Percentiles rank a stretch among this genome's conserved stretches.
Evolutionary conservation across 1,284 basidiomycete species (phyloP).

Genomic region (Polyporus tsugae): DNA sequence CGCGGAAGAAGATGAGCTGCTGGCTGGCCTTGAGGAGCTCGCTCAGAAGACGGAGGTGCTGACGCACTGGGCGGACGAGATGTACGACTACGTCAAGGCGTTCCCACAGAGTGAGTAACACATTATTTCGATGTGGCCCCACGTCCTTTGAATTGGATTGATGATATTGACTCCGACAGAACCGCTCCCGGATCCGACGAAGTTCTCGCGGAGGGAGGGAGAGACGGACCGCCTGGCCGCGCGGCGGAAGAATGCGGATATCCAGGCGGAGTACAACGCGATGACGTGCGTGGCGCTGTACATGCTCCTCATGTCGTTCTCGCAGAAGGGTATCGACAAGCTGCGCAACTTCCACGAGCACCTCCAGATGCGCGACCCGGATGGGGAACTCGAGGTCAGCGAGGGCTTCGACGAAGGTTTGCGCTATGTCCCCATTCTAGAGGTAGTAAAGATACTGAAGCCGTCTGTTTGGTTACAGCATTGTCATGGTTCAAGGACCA

Average conservation of each 20-base stretch:
- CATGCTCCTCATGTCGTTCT: slow-evolving; percentile 92
- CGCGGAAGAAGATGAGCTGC: slow-evolving; percentile 82
- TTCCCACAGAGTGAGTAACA: slow-evolving; percentile 73
- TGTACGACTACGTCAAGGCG: slow-evolving; percentile 85
- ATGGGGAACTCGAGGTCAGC: slow-evolving; percentile 73
- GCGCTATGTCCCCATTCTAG: too few species aligned
- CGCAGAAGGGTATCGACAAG: slow-evolving; percentile 89
- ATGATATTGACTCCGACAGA: slow-evolving; percentile 50
- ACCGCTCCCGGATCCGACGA: slow-evolving; percentile 76
- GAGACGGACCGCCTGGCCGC: slow-evolving; percentile 75
- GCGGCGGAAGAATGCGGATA: slow-evolving; percentile 70
- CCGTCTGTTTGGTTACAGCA: too few species aligned
- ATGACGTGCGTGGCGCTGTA: slow-evolving; percentile 90
- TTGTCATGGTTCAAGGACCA: slow-evolving; percentile 80
- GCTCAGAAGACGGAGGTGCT: slow-evolving; percentile 97
- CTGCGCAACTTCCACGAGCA: slow-evolving; percentile 77
- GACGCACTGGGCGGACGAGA: slow-evolving; percentile 92
- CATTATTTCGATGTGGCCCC: background rate
- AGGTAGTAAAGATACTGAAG: too few species aligned
- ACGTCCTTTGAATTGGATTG: background rate
- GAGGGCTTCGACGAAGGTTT: slow-evolving; percentile 84
- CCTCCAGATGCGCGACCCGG: slow-evolving; percentile 78
- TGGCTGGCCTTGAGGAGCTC: slow-evolving; percentile 83
- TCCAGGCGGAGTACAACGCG: slow-evolving; percentile 81
- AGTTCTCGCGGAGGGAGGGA: slow-evolving; percentile 74